Conservation (phyloP, 257 asterid genomes). For the Rhazya stricta region DNA sequence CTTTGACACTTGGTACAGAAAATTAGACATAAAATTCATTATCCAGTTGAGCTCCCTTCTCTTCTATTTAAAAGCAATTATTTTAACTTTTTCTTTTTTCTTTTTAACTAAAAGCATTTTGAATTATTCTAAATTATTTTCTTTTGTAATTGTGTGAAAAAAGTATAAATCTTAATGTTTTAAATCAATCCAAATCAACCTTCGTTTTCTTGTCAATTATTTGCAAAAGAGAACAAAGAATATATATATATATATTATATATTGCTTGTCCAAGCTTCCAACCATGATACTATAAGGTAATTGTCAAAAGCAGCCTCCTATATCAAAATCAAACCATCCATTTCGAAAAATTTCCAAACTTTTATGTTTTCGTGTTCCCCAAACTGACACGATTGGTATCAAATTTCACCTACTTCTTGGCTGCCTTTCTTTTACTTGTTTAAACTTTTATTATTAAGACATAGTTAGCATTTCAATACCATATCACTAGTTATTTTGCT, state of each 20-base stretch:
- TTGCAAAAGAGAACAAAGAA: not conserved
- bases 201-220: slow-evolving; percentile 1
- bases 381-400: not conserved
- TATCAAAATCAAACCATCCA: not conserved
- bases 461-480: not conserved
- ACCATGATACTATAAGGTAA: not conserved
- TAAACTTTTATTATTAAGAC: no score
- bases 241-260: not conserved
- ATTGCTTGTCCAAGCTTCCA: not conserved
- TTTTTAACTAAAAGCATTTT: no score
- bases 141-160: no score
- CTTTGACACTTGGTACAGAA: no score
- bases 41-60: no score
- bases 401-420: no score
- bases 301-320: not conserved
- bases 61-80: no score
- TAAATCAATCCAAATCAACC: not conserved
- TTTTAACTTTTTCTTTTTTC: no score
- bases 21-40: no score
- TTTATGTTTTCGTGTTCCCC: not conserved
- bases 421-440: no score
- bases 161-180: not conserved
- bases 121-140: no score
- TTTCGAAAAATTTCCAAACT: not conserved
- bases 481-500: not conserved